Conservation (phyloP, 495 filamentous ascomycete genomes). For the Filosporella fistucella region DNA sequence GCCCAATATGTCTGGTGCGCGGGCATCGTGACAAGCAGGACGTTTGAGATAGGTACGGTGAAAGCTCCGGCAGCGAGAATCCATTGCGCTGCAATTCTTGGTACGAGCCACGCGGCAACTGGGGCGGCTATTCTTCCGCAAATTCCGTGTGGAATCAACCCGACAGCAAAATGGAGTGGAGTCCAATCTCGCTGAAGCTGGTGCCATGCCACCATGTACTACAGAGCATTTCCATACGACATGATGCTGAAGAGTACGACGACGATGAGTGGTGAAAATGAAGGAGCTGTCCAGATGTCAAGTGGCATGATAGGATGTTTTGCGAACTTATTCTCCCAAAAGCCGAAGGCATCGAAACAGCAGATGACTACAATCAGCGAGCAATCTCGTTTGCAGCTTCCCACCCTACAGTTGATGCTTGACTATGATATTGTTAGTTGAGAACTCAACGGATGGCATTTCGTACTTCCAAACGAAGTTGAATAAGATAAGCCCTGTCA, state of each 20-base stretch:
- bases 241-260: constrained; percentile 48
- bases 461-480: constrained; percentile 53
- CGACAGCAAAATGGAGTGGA: constrained; percentile 37
- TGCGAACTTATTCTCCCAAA: constrained; percentile 43
- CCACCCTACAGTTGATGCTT: constrained; percentile 49
- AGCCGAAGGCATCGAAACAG: constrained; percentile 34
- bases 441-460: neutral
- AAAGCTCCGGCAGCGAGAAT: constrained; percentile 43
- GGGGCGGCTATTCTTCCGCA: constrained; percentile 26
- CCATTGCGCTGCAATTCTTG: constrained; percentile 42
- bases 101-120: constrained; percentile 44
- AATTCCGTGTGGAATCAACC: constrained; percentile 36
- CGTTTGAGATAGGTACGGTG: constrained; percentile 32
- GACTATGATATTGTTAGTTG: constrained; percentile 25
- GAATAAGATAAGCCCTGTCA: constrained; percentile 42
- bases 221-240: constrained; percentile 42
- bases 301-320: constrained; percentile 43
- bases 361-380: constrained; percentile 35
- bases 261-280: constrained; percentile 41
- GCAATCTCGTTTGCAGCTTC: constrained; percentile 37
- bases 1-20: constrained; percentile 46
- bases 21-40: constrained; percentile 44
- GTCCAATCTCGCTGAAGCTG: constrained; percentile 41
- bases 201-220: constrained; percentile 43
- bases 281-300: constrained; percentile 45